Evolutionary conservation across 768 basidiomycete genomes (phyloP).

Genomic region (Mycena epipterygia): DNA sequence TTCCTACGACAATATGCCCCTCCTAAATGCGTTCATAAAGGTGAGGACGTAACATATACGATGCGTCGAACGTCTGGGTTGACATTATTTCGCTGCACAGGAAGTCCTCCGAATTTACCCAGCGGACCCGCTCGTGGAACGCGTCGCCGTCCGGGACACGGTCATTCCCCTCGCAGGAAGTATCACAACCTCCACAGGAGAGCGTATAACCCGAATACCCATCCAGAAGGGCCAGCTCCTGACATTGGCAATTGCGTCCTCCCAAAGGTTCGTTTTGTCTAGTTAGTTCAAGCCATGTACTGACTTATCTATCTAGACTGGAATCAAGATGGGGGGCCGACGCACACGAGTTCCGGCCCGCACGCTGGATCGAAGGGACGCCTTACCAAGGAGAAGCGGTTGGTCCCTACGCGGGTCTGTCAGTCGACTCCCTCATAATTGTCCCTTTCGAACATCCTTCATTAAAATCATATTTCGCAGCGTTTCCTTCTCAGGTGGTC

Average conservation of each 20-base stretch:
- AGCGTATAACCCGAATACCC: background rate
- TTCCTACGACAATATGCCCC: constrained; percentile 15
- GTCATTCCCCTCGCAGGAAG: constrained; percentile 1
- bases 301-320: background rate
- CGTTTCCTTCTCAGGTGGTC: no score
- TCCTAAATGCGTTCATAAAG: constrained; percentile 33
- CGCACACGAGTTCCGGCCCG: no score
- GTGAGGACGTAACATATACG: background rate
- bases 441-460: no score
- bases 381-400: no score
- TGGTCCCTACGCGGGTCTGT: no score
- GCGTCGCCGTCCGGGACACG: constrained; percentile 12
- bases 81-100: background rate
- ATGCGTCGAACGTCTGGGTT: no score
- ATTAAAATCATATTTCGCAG: no score
- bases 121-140: constrained; percentile 13
- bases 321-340: no score
- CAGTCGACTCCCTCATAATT: no score
- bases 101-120: constrained; percentile 28
- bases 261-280: constrained; percentile 16
- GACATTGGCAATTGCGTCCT: background rate
- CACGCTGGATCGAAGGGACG: no score
- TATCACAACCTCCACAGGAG: background rate
- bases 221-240: constrained; percentile 26
- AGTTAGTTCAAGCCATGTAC: no score